These are phyloP conservation scores for Chlorella sp. DNA, from an alignment of 139 green algal genomes.

Conservation along the genomic window DNA sequence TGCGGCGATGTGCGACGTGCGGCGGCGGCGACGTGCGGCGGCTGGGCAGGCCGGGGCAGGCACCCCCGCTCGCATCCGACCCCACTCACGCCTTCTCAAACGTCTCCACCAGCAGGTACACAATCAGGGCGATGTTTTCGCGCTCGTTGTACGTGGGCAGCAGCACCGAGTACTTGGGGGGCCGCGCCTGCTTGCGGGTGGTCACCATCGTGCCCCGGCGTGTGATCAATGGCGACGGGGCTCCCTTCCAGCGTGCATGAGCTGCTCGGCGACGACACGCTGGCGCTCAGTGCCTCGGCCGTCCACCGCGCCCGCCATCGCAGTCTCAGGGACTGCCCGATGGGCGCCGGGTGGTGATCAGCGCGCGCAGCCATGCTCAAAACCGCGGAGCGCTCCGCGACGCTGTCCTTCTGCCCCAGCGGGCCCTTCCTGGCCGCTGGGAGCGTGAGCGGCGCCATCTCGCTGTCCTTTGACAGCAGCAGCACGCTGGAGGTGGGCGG, in stretches of 20 bases:
- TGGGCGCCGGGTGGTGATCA: too few relatives aligned
- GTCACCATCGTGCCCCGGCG: too few relatives aligned
- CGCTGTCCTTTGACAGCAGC: conserved; percentile 85
- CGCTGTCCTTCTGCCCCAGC: conserved; percentile 79
- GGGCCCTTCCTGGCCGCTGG: conserved; percentile 78
- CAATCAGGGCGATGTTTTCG: conserved; percentile 88
- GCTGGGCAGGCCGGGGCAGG: background rate
- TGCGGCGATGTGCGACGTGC: background rate
- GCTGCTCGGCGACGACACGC: too few relatives aligned
- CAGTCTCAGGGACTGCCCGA: too few relatives aligned
- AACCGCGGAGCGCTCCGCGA: conserved; percentile 71
- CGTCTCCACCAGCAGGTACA: conserved; percentile 82
- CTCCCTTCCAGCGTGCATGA: too few relatives aligned
- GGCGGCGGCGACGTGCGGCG: background rate
- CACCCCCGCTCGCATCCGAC: background rate
- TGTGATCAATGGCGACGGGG: too few relatives aligned
- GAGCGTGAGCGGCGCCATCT: conserved; percentile 91
- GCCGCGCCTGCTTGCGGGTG: background rate
- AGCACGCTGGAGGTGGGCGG: conserved; percentile 77
- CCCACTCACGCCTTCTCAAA: conserved; percentile 58
- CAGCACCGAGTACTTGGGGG: conserved; percentile 80
- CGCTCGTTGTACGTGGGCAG: conserved; percentile 98
- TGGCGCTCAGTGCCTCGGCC: too few relatives aligned
- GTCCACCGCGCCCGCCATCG: too few relatives aligned
- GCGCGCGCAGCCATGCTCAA: conserved; percentile 56